These are phyloP conservation scores for Plectosphaerella plurivora DNA, from an alignment of 2,329 filamentous ascomycete species.

Conservation along the genomic window DNA sequence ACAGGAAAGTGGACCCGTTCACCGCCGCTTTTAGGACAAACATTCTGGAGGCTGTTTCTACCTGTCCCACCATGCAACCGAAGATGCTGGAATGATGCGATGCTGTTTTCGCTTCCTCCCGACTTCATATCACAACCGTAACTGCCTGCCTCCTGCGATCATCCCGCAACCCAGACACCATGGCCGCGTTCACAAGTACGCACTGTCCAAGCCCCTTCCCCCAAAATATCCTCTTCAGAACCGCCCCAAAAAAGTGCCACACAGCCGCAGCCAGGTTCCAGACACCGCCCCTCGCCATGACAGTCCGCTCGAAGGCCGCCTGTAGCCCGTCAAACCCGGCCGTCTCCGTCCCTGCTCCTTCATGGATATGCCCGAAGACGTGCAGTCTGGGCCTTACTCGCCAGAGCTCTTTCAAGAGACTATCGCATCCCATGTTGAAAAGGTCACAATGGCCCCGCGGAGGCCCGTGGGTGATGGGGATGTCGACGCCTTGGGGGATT, in stretches of 20 bases:
- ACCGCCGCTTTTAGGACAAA: no score
- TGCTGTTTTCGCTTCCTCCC: no score
- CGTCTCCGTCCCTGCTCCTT: conserved; percentile 23
- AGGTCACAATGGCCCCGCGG: conserved; percentile 30
- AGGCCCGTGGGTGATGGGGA: conserved; percentile 34
- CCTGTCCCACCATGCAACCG: no score
- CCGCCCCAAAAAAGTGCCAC: not conserved
- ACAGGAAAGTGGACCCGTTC: no score
- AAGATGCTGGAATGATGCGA: no score
- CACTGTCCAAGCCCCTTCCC: not conserved
- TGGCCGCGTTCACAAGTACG: not conserved
- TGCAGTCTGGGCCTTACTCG: conserved; percentile 24
- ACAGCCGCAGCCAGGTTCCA: not conserved
- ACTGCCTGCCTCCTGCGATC: not conserved
- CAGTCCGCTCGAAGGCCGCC: conserved; percentile 14
- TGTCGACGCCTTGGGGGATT: conserved; percentile 22
- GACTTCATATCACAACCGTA: no score
- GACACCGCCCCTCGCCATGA: not conserved
- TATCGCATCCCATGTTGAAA: conserved; percentile 21
- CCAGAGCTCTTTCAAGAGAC: conserved; percentile 23
- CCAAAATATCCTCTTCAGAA: not conserved
- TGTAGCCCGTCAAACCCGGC: conserved; percentile 22
- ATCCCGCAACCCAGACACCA: not conserved
- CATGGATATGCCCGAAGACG: conserved; percentile 34
- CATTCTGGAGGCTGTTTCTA: no score